Base-by-base conservation (phyloP, 1,284 basidiomycete genomes). In the Moniliophthora roreri region DNA sequence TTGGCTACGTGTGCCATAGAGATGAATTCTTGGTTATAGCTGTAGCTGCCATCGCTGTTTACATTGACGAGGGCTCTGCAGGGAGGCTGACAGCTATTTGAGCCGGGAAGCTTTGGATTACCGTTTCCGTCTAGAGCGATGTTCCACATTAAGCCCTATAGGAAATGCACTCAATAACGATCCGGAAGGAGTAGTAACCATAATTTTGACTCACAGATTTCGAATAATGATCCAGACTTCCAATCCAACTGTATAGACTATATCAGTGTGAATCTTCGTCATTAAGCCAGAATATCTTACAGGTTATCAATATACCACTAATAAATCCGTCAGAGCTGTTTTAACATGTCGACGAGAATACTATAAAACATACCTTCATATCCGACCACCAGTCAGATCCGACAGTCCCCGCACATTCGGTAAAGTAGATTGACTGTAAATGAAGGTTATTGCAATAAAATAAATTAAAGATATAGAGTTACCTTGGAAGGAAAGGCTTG, bases 231-330 rank as follows among this genome's bases (percentile, higher is more conserved):
- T 58, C 48, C 9, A 58, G 49, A 1, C 52, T 48, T 13, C 59
- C 59, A 20, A 59, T 51, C 52, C 48, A 57, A 34, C 52, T 57
- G 36, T 36, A 38, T 5, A 18, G 16, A 10, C n/a, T 4, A 20
- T 21, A 21, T 10, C 18, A 13, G 11, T 9, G 11, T 23, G 23
- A 5, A 10, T 8, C 11, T 5, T 20, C 11, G 18, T 11, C 10
- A 23, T 23, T 18, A 5, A 18, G 18, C 3, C n/a, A 11, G 2
- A 11, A 2, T 41, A 16, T 10, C 78, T 41, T 53, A 80, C 75
- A 82, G 66, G 56, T 79, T 78, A 53, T 79, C 72, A 70, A 81
- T 77, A 56, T 79, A 78, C 80, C 78, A 81, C 77, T 78, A n/a
- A n/a, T n/a, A n/a, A n/a, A n/a, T 36, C 18, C 15, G 24, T n/a